phyloP scores from a whole-genome alignment of 352 stramenopile species.

The Thraustochytrium sp. region DNA sequence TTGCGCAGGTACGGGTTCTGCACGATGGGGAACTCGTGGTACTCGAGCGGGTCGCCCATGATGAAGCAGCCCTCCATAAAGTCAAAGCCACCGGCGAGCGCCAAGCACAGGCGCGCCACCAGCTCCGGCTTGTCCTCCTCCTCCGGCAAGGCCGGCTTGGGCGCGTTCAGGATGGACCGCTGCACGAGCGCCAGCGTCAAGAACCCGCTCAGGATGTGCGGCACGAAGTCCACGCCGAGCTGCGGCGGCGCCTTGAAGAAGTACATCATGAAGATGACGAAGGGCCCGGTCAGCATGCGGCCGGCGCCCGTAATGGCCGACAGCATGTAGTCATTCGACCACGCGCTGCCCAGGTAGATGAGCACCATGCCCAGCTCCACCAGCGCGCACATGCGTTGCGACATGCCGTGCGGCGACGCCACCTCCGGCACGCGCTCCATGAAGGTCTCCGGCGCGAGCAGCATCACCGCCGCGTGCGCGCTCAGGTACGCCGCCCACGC shows the following conservation, averaged over 20 bases:
- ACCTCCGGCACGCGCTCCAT: neutral
- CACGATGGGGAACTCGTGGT: neutral
- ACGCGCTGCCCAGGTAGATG: neutral
- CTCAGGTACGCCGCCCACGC: neutral
- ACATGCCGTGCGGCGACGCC: neutral
- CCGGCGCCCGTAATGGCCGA: neutral
- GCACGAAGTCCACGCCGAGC: neutral
- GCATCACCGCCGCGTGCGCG: neutral
- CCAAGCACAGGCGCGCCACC: neutral
- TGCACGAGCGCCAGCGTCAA: neutral
- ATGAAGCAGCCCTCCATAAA: neutral
- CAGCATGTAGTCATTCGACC: neutral
- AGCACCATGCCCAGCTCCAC: neutral
- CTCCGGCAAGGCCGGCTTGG: neutral
- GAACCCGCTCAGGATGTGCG: neutral
- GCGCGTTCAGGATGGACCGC: neutral
- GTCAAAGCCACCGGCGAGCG: neutral
- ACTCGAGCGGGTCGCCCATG: neutral
- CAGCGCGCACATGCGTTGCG: neutral
- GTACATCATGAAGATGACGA: neutral
- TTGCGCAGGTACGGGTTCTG: neutral
- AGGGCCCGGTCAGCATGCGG: neutral
- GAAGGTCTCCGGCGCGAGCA: neutral
- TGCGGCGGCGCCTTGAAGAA: neutral
- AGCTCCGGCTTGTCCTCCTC: constrained; percentile 17